phyloP scores from a whole-genome alignment of 768 basidiomycete species.

The Rhodocollybia butyracea region DNA sequence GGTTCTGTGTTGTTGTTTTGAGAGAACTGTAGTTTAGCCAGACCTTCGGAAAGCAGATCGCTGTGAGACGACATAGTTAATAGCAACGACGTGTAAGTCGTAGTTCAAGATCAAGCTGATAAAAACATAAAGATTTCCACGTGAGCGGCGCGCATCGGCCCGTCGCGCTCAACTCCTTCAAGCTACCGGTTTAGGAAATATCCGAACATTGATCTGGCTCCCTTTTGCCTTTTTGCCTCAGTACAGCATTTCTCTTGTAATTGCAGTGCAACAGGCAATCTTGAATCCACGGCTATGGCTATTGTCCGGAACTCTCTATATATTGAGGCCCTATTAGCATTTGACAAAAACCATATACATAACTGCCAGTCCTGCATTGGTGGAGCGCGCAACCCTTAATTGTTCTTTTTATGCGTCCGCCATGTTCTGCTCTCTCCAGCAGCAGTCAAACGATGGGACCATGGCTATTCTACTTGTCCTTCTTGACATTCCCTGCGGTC shows the following conservation, averaged over 20 bases:
- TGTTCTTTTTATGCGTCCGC: not conserved
- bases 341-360: conserved; percentile 23
- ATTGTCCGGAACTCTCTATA: conserved; percentile 41
- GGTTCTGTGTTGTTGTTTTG: not conserved
- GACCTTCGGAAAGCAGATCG: conserved; percentile 40
- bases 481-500: not conserved
- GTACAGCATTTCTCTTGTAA: no score
- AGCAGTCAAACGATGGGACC: not conserved
- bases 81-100: not conserved
- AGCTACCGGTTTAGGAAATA: no score
- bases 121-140: no score
- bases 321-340: conserved; percentile 28
- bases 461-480: not conserved
- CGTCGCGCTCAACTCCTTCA: no score
- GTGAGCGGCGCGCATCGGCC: no score
- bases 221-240: no score
- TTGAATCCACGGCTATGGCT: conserved; percentile 39
- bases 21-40: conserved; percentile 41
- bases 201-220: no score
- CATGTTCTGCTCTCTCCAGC: not conserved
- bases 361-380: no score
- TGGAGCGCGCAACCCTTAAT: not conserved
- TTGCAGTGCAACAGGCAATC: conserved; percentile 43
- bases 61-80: conserved; percentile 24
- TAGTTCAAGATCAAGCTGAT: no score